Conservation (phyloP, 176 grass and related monocot species). For the Saccharum officinarum region DNA sequence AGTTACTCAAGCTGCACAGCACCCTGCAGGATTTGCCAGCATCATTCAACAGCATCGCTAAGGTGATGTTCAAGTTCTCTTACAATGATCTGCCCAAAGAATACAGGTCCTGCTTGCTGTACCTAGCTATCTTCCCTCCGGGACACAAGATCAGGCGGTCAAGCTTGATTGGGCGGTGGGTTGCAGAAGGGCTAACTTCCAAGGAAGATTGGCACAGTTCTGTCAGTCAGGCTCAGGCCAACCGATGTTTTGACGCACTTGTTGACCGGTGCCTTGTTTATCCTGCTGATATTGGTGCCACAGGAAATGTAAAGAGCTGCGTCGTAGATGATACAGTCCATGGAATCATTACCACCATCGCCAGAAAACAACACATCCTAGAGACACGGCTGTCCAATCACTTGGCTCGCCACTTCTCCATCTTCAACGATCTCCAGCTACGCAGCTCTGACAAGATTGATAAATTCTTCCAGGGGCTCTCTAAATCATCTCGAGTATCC, state of each 20-base stretch:
- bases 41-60: neutral
- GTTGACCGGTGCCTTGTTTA: neutral
- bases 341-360: no score
- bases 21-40: neutral
- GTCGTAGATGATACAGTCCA: no score
- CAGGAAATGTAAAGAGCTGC: neutral
- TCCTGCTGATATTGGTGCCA: neutral
- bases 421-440: constrained; percentile 25
- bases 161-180: constrained; percentile 18
- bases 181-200: neutral
- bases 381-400: constrained; percentile 8
- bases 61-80: constrained; percentile 1
- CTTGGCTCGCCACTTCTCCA: constrained; percentile 30
- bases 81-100: neutral
- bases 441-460: neutral
- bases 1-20: neutral
- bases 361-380: no score
- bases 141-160: neutral
- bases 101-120: constrained; percentile 14
- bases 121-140: constrained; percentile 29
- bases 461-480: neutral
- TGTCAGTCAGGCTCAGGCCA: neutral
- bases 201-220: neutral
- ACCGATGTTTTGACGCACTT: constrained; percentile 13
- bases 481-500: neutral